phyloP scores from a whole-genome alignment of 2,329 filamentous ascomycete genomes.

The Atkinsonella hypoxylon region DNA sequence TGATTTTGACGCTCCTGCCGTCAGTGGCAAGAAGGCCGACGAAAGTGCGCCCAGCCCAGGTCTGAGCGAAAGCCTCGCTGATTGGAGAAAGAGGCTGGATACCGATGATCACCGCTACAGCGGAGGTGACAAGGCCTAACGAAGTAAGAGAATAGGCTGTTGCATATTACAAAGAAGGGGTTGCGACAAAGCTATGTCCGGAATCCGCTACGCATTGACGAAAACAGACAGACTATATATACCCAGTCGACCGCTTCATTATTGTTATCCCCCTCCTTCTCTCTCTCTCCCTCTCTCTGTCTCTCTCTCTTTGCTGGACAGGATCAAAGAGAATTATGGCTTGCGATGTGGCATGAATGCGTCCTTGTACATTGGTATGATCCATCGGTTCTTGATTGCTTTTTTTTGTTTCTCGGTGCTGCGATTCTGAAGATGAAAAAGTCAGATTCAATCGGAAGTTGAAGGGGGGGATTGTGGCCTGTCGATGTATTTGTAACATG shows the following conservation, averaged over 20 bases:
- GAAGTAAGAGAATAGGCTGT: background rate
- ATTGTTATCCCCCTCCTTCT: background rate
- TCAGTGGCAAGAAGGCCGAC: conserved; percentile 29
- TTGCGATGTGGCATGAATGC: background rate
- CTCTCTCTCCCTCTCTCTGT: background rate
- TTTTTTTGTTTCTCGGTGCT: background rate
- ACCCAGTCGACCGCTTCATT: conserved; percentile 17
- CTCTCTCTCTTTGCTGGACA: background rate
- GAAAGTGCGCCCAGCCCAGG: conserved; percentile 29
- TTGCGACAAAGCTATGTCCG: background rate
- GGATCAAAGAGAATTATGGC: background rate
- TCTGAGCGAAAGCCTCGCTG: conserved; percentile 60
- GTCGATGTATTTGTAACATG: background rate
- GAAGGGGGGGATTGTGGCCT: background rate
- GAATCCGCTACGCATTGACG: conserved; percentile 19
- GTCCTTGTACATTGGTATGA: background rate
- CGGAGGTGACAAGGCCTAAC: conserved; percentile 6
- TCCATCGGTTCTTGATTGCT: background rate
- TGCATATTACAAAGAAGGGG: background rate
- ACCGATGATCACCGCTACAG: conserved; percentile 27
- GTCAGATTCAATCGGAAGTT: background rate
- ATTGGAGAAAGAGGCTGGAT: conserved; percentile 72
- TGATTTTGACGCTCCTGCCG: conserved; percentile 55
- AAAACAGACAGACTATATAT: conserved; percentile 16
- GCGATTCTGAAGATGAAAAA: background rate